Conservation (phyloP, 2,329 filamentous ascomycete species). For the Parascedosporium putredinis region DNA sequence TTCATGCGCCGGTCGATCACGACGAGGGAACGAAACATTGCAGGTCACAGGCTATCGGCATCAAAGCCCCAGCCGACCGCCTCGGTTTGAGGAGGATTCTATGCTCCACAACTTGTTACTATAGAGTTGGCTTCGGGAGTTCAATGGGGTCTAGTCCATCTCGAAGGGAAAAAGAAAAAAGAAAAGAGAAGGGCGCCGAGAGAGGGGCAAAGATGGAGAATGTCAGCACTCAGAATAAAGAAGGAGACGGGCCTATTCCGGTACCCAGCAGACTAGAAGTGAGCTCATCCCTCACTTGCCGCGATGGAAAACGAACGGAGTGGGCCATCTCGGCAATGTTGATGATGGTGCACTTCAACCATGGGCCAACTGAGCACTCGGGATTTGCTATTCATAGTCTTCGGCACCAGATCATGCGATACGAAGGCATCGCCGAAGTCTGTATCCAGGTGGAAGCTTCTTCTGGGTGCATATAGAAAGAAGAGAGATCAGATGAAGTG, state of each 20-base stretch:
- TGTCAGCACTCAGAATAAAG: too few species aligned
- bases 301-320: too few species aligned
- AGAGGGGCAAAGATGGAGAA: too few species aligned
- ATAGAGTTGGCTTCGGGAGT: too few species aligned
- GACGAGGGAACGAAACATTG: conserved; percentile 8
- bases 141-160: too few species aligned
- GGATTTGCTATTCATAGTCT: background rate
- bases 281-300: too few species aligned
- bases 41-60: conserved; percentile 6
- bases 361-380: background rate
- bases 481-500: background rate
- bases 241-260: too few species aligned
- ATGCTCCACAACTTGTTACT: too few species aligned
- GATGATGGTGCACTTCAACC: background rate
- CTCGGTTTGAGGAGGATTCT: conserved; percentile 6
- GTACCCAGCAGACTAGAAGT: too few species aligned
- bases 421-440: background rate
- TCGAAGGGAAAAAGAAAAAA: too few species aligned
- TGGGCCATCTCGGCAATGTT: too few species aligned
- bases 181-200: too few species aligned
- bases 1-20: conserved; percentile 7
- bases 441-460: background rate
- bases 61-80: conserved; percentile 1
- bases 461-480: background rate
- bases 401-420: background rate